Base-by-base conservation (phyloP, 495 filamentous ascomycete species). In the Hyaloscypha finlandica region DNA sequence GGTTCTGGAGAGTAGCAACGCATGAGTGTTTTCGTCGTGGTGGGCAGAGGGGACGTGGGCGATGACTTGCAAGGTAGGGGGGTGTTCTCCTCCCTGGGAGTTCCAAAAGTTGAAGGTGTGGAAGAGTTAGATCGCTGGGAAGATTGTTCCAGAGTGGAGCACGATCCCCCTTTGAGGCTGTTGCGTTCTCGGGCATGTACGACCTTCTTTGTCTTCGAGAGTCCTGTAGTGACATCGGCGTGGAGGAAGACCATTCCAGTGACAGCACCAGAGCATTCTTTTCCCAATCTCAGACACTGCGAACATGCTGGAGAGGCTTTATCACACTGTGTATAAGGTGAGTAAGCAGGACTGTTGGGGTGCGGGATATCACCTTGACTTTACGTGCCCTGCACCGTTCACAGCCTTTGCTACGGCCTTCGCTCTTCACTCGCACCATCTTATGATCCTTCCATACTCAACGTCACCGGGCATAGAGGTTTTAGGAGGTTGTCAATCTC, bases 371-470 rank as follows among this genome's bases (percentile, higher is more conserved):
- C 25, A 64, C 62, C 62, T 56, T 64, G 48, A 64, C 55, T 51
- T 45, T 64, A 9, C 62, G 45, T 32, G 55, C 6, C 31, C 35
- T 48, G 32, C 62, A 64, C 29, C 19, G 22, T 9, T 64, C 6
- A 32, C 62, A 64, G 8, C 62, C 62, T 64, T 56, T 64, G 33
- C 62, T 64, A 31, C 62, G n/a, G 5, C 62, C 62, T 32, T 58
- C 55, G 16, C 55, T 58, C 8, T 32, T 25, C 55, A 58, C 55
- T 11, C 55, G 20, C 1, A 58, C 55, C 55, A 58, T 58, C 29
- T 32, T 32, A 37, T 37, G 12, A 6, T 37, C 35, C 1, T 12
- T 37, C 35, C 35, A 37, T 3, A 12, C 12, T 1, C 35, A 37
- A 37, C 25, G 35, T 12, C 12, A 12, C 35, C 12, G 1, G 35